Base-by-base conservation (phyloP, 305 asterid genomes). In the Fraxinus greggii region DNA sequence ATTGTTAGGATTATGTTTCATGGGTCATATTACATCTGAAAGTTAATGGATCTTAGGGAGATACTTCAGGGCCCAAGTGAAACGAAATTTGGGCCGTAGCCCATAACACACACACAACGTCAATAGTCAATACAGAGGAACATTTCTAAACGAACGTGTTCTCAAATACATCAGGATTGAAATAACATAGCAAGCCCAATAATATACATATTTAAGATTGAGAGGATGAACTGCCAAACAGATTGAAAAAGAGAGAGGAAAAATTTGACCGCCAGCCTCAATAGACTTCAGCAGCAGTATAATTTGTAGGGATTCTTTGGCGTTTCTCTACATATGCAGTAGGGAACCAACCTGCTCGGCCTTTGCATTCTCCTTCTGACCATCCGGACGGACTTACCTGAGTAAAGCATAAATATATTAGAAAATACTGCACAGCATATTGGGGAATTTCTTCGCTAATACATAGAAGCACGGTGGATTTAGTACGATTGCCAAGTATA, bases 261-360 rank as follows among this genome's bases (percentile, higher is more conserved):
- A 36, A 32, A 7, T 36, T 42, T 45, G 56, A 45, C 56, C 19
- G 4, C 19, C n/a, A 0, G 6, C 26, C 65, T 90, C 81, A 95
- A 80, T 86, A 94, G 88, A 86, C 95, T 86, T 92, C 93, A 51
- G 92, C 74, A 28, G 97, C 90, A 31, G 89, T 89, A 77, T 89
- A 88, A 85, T 81, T 85, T 36, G 95, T 85, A 3, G 98, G 98
- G 75, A 92, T 79, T 82, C 97, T 86, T 75, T 92, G 97, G 77
- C 99, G 98, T 87, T 80, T 92, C 90, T 93, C 95, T 28, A 96
- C 98, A 28, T 86, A 92, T 21, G 88, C 86, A 28, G 93, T 84
- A 2, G 99, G 99, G 88, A 96, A 96, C 99, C 99, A 96, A 54
- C 99, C 99, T 1, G 93, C 97, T 86, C 90, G 90, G 84, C 98